Percentiles rank a stretch among this genome's conserved stretches.
These are phyloP conservation scores for Elsinoe batatas DNA, from an alignment of 2,329 filamentous ascomycete species.

Conservation along the genomic window DNA sequence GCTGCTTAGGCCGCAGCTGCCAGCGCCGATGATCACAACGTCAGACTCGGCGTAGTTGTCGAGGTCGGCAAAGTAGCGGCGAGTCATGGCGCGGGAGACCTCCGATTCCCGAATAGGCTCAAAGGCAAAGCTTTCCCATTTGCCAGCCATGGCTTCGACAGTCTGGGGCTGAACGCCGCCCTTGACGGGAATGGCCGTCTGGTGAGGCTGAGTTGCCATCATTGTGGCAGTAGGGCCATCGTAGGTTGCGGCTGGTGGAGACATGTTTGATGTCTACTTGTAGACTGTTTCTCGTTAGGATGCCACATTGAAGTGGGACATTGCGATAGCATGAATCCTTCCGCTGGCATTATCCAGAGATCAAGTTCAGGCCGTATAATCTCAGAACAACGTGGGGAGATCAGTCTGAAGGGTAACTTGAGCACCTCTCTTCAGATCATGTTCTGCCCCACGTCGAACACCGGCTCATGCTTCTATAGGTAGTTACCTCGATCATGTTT, in stretches of 20 bases:
- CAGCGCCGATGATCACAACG: slow-evolving; percentile 86
- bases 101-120: slow-evolving; percentile 82
- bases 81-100: slow-evolving; percentile 86
- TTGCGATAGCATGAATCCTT: slow-evolving; percentile 82
- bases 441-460: slow-evolving; percentile 16
- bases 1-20: slow-evolving; percentile 75
- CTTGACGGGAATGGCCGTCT: slow-evolving; percentile 26
- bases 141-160: slow-evolving; percentile 57
- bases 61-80: slow-evolving; percentile 84
- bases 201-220: slow-evolving; percentile 32
- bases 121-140: slow-evolving; percentile 77
- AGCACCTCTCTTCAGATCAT: slow-evolving; percentile 6
- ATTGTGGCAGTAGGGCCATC: slow-evolving; percentile 41
- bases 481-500: slow-evolving; percentile 21
- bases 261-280: slow-evolving; percentile 49
- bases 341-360: slow-evolving; percentile 97
- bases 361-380: slow-evolving; percentile 94
- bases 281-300: slow-evolving; percentile 31
- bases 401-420: slow-evolving; percentile 3
- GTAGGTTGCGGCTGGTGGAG: slow-evolving; percentile 60
- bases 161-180: slow-evolving; percentile 41
- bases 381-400: slow-evolving; percentile 50
- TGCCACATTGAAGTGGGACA: slow-evolving; percentile 26
- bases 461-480: slow-evolving; percentile 22
- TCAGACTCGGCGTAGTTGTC: slow-evolving; percentile 86